Conservation (phyloP, 495 filamentous ascomycete genomes). For the Podospora bellae-mahoneyi region DNA sequence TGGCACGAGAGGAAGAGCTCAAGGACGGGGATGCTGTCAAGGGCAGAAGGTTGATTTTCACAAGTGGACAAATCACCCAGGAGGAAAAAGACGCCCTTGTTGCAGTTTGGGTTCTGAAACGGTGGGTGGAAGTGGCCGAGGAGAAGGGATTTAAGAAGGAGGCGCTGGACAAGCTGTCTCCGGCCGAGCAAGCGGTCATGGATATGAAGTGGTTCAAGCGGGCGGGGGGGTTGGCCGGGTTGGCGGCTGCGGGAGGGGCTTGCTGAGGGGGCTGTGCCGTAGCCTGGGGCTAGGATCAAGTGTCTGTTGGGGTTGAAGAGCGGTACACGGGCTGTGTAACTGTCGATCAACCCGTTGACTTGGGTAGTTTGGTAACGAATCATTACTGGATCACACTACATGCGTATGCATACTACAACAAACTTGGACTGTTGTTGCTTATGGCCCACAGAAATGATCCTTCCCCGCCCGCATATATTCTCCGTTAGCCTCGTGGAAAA, state of each 20-base stretch:
- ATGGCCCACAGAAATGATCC: too few species aligned
- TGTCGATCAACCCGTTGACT: too few species aligned
- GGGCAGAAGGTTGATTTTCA: background rate
- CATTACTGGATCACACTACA: too few species aligned
- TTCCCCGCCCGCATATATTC: too few species aligned
- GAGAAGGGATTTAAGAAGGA: background rate
- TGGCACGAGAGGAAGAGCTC: background rate
- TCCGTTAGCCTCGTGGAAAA: too few species aligned
- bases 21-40: background rate
- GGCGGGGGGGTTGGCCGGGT: background rate
- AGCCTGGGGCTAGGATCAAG: too few species aligned
- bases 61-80: background rate
- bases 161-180: background rate
- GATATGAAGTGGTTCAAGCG: background rate
- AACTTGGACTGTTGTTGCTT: too few species aligned
- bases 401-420: too few species aligned
- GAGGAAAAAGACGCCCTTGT: background rate
- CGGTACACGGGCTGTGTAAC: too few species aligned
- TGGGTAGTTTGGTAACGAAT: too few species aligned
- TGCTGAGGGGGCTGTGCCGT: background rate
- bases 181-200: background rate
- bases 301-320: too few species aligned
- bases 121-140: constrained; percentile 1
- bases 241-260: background rate
- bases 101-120: background rate